Base-by-base conservation (phyloP, 345 rosid species). In the Gossypium anomalum region DNA sequence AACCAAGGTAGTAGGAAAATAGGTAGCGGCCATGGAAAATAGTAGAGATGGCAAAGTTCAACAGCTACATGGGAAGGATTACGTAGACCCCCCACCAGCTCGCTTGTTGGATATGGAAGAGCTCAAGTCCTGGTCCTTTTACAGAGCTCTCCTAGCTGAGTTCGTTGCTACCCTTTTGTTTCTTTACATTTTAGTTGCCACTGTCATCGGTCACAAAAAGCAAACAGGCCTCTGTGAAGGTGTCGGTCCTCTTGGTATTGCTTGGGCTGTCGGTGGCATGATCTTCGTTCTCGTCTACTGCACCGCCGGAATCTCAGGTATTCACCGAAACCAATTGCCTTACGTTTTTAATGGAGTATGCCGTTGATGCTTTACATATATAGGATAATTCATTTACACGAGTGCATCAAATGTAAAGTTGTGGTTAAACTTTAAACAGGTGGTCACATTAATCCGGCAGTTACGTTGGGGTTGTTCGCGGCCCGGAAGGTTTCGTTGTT, bases 231-330 rank as follows among this genome's bases (percentile, higher is more conserved):
- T 91, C 0, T 93, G 98, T 56, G 90, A 64, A 44, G 96, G 98
- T 1, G 98, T 93, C 61, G 98, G 98, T n/a, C 76, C 85, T 52
- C 82, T 93, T 41, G 98, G 98, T 9, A 88, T 93, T 77, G 97
- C 98, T 55, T 93, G 98, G 93, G 86, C 91, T 14, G 84, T 89
- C 19, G 91, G 91, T 7, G 93, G 93, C 73, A 89, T 89, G 93
- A 89, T 89, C 58, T 87, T 88, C 59, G 68, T 88, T 41, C 88
- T 87, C 11, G 91, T 89, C 60, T 87, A 89, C 79, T 89, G 91
- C 81, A 89, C 88, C 57, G 88, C 91, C 72, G 91, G 91, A 43
- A 85, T 89, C 75, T 89, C 93, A 48, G 93, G 91, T 83, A 41
- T 55, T 52, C 9, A 55, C 60, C 10, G 22, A 57, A 57, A 57